Conservation (phyloP, 176 grass and related monocot genomes). For the Bromus sterilis region DNA sequence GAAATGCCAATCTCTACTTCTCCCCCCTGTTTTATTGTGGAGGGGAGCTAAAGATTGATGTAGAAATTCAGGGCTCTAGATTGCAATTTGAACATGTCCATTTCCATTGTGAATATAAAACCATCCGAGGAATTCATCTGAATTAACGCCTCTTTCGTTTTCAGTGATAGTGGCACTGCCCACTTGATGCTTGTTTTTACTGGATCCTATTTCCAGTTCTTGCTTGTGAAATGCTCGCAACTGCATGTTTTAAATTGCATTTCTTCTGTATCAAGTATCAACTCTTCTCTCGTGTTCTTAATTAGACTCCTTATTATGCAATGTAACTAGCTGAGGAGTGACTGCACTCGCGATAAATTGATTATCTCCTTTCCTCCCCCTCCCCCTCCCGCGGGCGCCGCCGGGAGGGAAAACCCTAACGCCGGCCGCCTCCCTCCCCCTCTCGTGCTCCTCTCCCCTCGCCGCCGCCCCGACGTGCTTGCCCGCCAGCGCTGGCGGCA, state of each 20-base stretch:
- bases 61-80: neutral
- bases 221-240: too few relatives aligned
- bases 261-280: too few relatives aligned
- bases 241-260: too few relatives aligned
- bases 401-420: too few relatives aligned
- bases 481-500: too few relatives aligned
- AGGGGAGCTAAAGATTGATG: neutral
- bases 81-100: neutral
- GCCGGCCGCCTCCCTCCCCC: too few relatives aligned
- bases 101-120: neutral
- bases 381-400: too few relatives aligned
- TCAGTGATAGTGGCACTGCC: neutral
- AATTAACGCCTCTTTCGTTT: neutral
- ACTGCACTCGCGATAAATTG: neutral
- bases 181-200: neutral
- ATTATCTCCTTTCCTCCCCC: too few relatives aligned
- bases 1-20: neutral
- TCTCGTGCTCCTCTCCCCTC: too few relatives aligned
- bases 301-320: too few relatives aligned
- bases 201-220: neutral
- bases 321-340: neutral
- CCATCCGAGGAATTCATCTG: neutral
- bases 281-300: too few relatives aligned
- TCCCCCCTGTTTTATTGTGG: neutral
- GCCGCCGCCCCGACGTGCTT: too few relatives aligned